Evolutionary conservation across 768 basidiomycete species (phyloP), one percentile per base, ranked within the genome.

Genomic region (Russula abietina): DNA sequence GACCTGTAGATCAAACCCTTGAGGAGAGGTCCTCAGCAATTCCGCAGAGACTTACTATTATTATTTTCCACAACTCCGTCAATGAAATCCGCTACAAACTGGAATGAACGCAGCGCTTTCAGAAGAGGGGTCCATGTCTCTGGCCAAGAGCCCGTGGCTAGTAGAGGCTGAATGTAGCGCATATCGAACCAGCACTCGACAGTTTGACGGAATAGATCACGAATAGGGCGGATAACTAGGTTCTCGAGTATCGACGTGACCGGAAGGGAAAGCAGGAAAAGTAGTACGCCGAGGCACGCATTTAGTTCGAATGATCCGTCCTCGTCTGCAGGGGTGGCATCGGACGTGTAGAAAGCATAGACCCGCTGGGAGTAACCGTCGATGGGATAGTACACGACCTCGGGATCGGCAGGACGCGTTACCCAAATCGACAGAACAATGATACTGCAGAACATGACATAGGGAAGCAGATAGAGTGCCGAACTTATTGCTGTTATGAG

Each of bases 101-200:
- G 39, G 26, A 26, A 51, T n/a, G 63, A 64, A 46, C 63, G 41
- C 51, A 64, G 30, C 4, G 48, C 63, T 17, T 60, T 64, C 45
- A 57, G 11, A 28, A 60, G 45, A 30, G 63, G 63, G 9, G 59
- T 43, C 58, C 59, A 51, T 26, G 49, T 51, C 33, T 55, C 49
- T 33, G 63, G 63, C 63, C 63, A 64, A 41, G 54, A 9, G 14
- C 63, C 63, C 9, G 63, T 45, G 3, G 41, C 24, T 24, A 55
- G 59, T 17, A 55, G 54, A 43, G 54, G 54, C 32, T 60, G 59
- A 1, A 60, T 41, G 33, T 64, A 64, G 39, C 63, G 63, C 58
- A 64, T 51, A 19, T 64, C 53, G 38, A 51, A 64, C 63, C 63
- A 64, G 8, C 22, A 51, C n/a, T 56, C 58, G 32, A 64, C n/a